These are phyloP conservation scores for Beauveria australis DNA, from an alignment of 2,329 filamentous ascomycete species.

Conservation along the genomic window DNA sequence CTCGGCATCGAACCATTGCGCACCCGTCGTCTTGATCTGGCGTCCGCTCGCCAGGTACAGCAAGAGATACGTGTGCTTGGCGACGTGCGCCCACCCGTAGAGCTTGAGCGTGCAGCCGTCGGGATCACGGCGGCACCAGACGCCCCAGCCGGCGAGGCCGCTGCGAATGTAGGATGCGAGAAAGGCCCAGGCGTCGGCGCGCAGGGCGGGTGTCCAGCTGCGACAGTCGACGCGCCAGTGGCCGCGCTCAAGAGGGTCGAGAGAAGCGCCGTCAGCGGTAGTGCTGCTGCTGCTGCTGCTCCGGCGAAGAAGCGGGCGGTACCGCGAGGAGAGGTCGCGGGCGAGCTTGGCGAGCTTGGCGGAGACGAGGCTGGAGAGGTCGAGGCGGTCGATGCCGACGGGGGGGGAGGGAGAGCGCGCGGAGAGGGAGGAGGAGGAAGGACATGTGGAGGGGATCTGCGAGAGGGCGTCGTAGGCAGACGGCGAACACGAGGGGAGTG, in stretches of 20 bases:
- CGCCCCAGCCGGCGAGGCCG: slow-evolving; percentile 58
- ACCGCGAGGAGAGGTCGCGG: slow-evolving; percentile 45
- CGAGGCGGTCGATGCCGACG: slow-evolving; percentile 37
- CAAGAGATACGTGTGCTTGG: slow-evolving; percentile 64
- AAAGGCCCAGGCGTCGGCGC: slow-evolving; percentile 52
- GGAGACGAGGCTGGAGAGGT: slow-evolving; percentile 46
- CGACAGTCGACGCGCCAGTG: slow-evolving; percentile 63
- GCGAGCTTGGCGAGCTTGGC: slow-evolving; percentile 41
- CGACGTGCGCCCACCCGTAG: slow-evolving; percentile 72
- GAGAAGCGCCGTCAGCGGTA: slow-evolving; percentile 6
- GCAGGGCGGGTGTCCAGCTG: slow-evolving; percentile 41
- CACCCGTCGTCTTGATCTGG: slow-evolving; percentile 46
- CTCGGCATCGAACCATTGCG: slow-evolving; percentile 59
- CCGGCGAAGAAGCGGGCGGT: slow-evolving; percentile 34
- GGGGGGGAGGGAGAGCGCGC: slow-evolving; percentile 49
- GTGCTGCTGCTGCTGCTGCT: not conserved
- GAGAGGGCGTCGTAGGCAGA: slow-evolving; percentile 13
- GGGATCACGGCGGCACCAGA: slow-evolving; percentile 45
- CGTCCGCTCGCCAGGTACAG: slow-evolving; percentile 65
- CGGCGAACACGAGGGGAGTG: not conserved
- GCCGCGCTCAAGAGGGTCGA: slow-evolving; percentile 60
- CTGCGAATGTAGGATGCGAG: slow-evolving; percentile 51
- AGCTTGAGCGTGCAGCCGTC: slow-evolving; percentile 43
- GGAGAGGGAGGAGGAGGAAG: slow-evolving; percentile 25
- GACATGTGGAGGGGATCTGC: slow-evolving; percentile 9